Percentiles rank a stretch among this genome's conserved stretches.
Conservation (phyloP, 2,329 filamentous ascomycete species). For the Boeremia exigua region DNA sequence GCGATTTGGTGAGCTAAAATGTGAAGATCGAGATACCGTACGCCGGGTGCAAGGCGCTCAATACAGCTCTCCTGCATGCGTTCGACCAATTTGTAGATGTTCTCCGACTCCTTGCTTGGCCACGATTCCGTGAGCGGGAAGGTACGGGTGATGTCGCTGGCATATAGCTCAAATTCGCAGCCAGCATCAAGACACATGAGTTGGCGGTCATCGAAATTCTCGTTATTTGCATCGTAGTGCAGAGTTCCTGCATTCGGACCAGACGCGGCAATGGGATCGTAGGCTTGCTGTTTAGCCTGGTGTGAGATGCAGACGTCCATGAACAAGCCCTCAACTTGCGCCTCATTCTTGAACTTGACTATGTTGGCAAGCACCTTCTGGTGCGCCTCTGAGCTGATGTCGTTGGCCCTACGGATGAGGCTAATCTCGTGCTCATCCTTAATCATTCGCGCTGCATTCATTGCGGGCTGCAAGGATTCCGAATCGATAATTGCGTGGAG, state of each 20-base stretch:
- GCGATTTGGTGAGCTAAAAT: conserved; percentile 75
- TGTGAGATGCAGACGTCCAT: conserved; percentile 72
- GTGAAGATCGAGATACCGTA: conserved; percentile 75
- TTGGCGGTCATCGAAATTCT: conserved; percentile 71
- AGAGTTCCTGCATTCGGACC: conserved; percentile 83
- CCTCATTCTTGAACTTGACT: conserved; percentile 72
- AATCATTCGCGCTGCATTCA: conserved; percentile 79
- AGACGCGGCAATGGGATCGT: conserved; percentile 85
- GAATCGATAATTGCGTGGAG: conserved; percentile 27
- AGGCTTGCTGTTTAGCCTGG: conserved; percentile 80
- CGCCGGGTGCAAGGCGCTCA: conserved; percentile 69
- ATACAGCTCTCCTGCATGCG: conserved; percentile 83
- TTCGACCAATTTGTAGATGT: conserved; percentile 79
- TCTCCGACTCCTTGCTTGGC: conserved; percentile 67
- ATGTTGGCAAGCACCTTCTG: conserved; percentile 71
- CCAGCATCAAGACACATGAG: conserved; percentile 87
- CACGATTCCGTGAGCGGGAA: conserved; percentile 79
- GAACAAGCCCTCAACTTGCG: conserved; percentile 82
- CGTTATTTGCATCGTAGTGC: conserved; percentile 85
- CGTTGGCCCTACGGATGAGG: conserved; percentile 80
- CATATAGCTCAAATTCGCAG: conserved; percentile 84
- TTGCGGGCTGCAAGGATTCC: conserved; percentile 67
- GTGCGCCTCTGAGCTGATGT: conserved; percentile 80
- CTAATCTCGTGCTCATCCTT: conserved; percentile 86
- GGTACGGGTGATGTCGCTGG: conserved; percentile 87